Conservation (phyloP, 345 rosid genomes). For the Corchorus capsularis region DNA sequence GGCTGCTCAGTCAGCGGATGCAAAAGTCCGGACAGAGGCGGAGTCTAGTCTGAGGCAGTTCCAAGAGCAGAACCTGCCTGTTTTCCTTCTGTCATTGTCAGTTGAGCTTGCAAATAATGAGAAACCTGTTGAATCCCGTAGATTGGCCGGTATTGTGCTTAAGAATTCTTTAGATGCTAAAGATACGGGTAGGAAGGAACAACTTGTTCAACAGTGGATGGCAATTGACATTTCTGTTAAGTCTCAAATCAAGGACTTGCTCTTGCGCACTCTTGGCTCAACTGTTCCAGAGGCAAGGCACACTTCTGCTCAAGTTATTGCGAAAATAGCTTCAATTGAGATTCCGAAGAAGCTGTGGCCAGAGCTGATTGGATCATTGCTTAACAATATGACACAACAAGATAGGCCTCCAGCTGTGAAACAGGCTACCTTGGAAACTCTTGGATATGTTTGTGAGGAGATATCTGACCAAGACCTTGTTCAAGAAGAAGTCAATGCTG, state of each 20-base stretch:
- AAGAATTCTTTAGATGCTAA: no score
- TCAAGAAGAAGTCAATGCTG: slow-evolving; percentile 87
- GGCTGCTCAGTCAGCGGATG: no score
- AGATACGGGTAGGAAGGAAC: no score
- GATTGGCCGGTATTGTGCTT: no score
- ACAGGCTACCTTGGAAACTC: no score
- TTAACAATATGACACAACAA: slow-evolving; percentile 74
- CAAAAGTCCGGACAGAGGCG: no score
- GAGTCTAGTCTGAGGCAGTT: no score
- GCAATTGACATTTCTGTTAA: slow-evolving; percentile 58
- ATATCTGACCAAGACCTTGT: slow-evolving; percentile 81
- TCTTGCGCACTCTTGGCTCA: slow-evolving; percentile 74
- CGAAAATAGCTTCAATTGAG: slow-evolving; percentile 89
- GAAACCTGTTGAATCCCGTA: no score
- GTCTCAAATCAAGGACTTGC: slow-evolving; percentile 76
- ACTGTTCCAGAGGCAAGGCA: slow-evolving; percentile 72
- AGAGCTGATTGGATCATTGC: slow-evolving; percentile 65
- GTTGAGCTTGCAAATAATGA: no score
- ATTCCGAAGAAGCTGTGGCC: slow-evolving; percentile 94
- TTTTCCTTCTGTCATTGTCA: no score
- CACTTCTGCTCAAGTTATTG: slow-evolving; percentile 90
- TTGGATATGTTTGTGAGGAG: slow-evolving; percentile 89
- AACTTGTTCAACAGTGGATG: slow-evolving; percentile 77
- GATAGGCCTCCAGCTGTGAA: slow-evolving; percentile 59
- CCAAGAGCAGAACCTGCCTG: no score